phyloP scores from a whole-genome alignment of 2,329 filamentous ascomycete genomes.

The Lasiodiplodia hormozganensis region DNA sequence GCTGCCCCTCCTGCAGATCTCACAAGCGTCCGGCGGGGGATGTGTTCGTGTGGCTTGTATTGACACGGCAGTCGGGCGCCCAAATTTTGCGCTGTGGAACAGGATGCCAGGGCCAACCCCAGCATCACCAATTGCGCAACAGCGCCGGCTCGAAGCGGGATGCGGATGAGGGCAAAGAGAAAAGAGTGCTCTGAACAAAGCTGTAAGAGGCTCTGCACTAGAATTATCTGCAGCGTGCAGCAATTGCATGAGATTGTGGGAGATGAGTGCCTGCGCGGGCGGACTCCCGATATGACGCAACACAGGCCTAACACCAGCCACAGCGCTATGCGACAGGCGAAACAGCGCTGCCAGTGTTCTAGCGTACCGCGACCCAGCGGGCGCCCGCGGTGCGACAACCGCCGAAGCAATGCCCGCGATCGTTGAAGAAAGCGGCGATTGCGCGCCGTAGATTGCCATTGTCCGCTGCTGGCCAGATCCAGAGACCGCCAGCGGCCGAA shows the following conservation, averaged over 20 bases:
- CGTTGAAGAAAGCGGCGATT: neutral
- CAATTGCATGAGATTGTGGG: neutral
- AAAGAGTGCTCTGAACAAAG: neutral
- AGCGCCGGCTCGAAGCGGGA: too few species aligned
- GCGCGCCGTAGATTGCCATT: neutral
- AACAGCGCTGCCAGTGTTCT: neutral
- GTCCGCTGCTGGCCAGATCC: neutral
- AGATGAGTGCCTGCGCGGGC: neutral
- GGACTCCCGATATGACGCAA: slow-evolving; percentile 1
- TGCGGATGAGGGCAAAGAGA: neutral
- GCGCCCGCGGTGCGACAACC: neutral
- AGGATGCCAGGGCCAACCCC: neutral
- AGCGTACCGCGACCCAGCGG: neutral
- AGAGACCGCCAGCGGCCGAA: neutral
- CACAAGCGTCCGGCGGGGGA: neutral
- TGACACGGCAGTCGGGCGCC: neutral
- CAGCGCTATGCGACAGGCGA: neutral
- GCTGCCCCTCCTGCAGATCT: slow-evolving; percentile 11
- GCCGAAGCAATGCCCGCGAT: neutral
- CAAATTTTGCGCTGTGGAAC: slow-evolving; percentile 2
- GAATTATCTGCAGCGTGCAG: neutral
- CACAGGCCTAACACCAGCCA: slow-evolving; percentile 11
- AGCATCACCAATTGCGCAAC: neutral
- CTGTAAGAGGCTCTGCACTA: neutral
- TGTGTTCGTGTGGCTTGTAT: slow-evolving; percentile 7